Conservation (phyloP, 2,329 filamentous ascomycete genomes). For the Verticillium dahliae region DNA sequence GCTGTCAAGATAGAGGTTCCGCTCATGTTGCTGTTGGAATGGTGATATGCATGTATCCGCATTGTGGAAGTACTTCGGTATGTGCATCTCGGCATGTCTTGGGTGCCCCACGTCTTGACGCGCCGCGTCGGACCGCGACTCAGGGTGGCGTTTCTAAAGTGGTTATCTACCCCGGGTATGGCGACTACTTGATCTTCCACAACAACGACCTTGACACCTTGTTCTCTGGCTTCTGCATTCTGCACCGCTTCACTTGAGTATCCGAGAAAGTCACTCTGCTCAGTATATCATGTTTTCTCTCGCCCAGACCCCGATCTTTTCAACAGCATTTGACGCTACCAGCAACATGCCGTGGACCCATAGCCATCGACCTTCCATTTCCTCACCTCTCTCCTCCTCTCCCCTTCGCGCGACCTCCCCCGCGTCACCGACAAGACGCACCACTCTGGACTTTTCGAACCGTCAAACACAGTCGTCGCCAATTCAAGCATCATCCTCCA, state of each 20-base stretch:
- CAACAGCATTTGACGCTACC: conserved; percentile 7
- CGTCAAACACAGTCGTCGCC: conserved; percentile 39
- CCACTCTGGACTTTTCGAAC: conserved; percentile 24
- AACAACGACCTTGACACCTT: background rate
- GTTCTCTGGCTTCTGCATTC: background rate
- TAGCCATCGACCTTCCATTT: conserved; percentile 30
- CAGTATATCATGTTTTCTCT: conserved; percentile 32
- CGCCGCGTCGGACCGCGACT: conserved; percentile 19
- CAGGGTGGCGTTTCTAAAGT: background rate
- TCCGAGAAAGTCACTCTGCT: background rate
- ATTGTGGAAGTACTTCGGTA: background rate
- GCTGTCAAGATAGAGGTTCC: no score
- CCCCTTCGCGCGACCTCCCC: conserved; percentile 47
- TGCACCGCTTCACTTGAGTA: background rate
- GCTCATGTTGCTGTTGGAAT: no score
- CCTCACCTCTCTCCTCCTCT: conserved; percentile 55
- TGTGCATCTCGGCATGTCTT: background rate
- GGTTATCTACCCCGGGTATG: background rate
- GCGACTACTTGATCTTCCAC: background rate
- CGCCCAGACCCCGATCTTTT: conserved; percentile 34
- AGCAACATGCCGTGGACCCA: background rate
- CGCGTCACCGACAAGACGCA: conserved; percentile 35
- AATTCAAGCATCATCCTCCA: conserved; percentile 22
- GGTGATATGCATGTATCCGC: conserved; percentile 4
- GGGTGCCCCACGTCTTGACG: conserved; percentile 23